These are phyloP conservation scores for Penicillium malachiteum DNA, from an alignment of 495 filamentous ascomycete genomes.

Conservation along the genomic window DNA sequence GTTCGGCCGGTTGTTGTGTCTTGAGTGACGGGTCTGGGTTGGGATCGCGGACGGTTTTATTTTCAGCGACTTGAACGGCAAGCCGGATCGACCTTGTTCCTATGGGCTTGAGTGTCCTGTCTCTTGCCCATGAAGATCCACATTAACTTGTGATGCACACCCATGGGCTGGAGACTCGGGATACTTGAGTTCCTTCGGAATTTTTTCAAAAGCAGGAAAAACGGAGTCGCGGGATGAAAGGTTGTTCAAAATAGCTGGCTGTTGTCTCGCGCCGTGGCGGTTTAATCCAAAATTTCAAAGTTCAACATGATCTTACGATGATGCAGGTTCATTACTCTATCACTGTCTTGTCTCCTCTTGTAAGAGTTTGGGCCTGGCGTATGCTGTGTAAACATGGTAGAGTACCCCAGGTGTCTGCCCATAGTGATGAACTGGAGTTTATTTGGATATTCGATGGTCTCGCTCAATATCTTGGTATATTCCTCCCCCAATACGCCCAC, in stretches of 20 bases:
- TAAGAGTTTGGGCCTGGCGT: not conserved
- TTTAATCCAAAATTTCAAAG: constrained; percentile 50
- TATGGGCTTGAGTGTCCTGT: constrained; percentile 12
- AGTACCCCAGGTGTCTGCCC: too few relatives aligned
- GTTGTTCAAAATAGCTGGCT: constrained; percentile 49
- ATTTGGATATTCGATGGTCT: too few relatives aligned
- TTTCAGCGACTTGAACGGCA: constrained; percentile 45
- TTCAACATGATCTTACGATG: constrained; percentile 41
- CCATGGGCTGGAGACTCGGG: constrained; percentile 29
- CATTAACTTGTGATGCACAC: constrained; percentile 38
- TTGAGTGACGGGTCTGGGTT: constrained; percentile 43
- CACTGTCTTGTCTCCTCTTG: not conserved
- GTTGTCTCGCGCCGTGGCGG: constrained; percentile 49
- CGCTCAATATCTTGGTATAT: too few relatives aligned
- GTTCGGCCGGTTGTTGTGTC: constrained; percentile 50
- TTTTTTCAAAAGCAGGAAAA: constrained; percentile 35
- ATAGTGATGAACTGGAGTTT: too few relatives aligned
- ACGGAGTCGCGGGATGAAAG: constrained; percentile 49
- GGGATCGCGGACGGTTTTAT: constrained; percentile 49
- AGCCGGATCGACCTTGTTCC: constrained; percentile 44
- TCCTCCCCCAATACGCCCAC: too few relatives aligned
- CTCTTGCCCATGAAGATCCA: constrained; percentile 31
- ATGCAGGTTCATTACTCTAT: constrained; percentile 13
- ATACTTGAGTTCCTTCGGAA: constrained; percentile 26
- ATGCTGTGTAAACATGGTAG: too few relatives aligned